phyloP scores from a whole-genome alignment of 2,329 filamentous ascomycete genomes.

The Trichoderma sp. region DNA sequence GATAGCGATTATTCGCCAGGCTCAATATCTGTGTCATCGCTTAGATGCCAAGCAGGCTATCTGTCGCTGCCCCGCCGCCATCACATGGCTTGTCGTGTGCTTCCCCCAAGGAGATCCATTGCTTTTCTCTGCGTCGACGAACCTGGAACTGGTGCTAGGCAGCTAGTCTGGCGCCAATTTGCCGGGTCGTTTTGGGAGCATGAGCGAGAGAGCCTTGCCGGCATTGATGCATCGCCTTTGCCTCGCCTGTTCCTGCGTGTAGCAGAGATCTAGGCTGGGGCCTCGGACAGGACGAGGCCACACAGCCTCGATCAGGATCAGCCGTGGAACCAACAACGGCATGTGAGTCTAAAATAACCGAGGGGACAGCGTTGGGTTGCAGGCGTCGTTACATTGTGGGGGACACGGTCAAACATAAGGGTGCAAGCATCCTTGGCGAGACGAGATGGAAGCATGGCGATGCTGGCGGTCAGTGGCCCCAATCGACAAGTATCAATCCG shows the following conservation, averaged over 20 bases:
- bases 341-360: background rate
- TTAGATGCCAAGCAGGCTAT: slow-evolving; percentile 16
- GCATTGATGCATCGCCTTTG: background rate
- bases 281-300: background rate
- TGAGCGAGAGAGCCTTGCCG: background rate
- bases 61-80: slow-evolving; percentile 8
- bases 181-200: background rate
- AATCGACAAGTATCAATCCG: background rate
- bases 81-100: slow-evolving; percentile 12
- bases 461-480: background rate
- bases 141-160: background rate
- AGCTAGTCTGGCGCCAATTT: background rate
- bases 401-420: background rate
- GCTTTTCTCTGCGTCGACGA: background rate
- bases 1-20: background rate
- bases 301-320: background rate
- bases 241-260: background rate
- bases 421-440: background rate
- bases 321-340: background rate
- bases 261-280: background rate
- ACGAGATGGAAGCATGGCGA: background rate
- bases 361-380: background rate
- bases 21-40: slow-evolving; percentile 10
- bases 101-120: background rate
- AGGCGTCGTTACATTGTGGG: background rate